Base-by-base conservation (phyloP, 148 eudicot genomes). In the Camellia lanceoleosa region DNA sequence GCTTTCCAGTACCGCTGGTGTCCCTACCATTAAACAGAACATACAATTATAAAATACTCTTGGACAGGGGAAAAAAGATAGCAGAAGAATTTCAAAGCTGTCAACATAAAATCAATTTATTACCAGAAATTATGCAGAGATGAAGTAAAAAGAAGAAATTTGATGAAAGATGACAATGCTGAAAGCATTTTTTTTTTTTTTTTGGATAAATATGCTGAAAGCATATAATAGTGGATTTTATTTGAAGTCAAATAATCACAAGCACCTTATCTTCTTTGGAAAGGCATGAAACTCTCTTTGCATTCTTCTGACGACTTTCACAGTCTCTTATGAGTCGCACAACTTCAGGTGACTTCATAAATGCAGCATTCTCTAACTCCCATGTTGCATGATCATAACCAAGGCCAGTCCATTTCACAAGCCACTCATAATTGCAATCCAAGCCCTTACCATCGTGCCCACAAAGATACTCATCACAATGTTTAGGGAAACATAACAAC, bases 341-440 rank as follows among this genome's bases (percentile, higher is more conserved):
- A 68, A 78, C 77, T 79, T 86, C 84, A 83, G 89, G 87, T 52
- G 85, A 73, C 80, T 77, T 80, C 38, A 91, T 72, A 78, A 86
- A 86, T 60, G 81, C 55, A 76, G 86, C 84, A 80, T 88, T 86
- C 79, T 85, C 92, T 46, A 80, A 72, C 69, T 84, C 86, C 86
- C 86, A 84, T 15, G 86, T 80, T 56, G 83, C 83, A 56, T 73
- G 42, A 38, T 77, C 77, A 81, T 84, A 80, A 68, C 71, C 68
- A 73, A 84, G 86, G 14, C 86, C 79, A n/a, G 55, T 67, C 86
- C 86, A 84, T 73, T 84, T 84, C 74, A 84, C 86, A 66, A 83
- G 86, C 86, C 86, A 83, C 83, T 80, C 86, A 58, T 76, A 42
- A 54, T 41, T 51, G 73, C 82, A 83, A 83, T 61, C 63, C 23